Percentiles rank a stretch among this genome's conserved stretches.
These are phyloP conservation scores for Mesotaenium endlicherianum DNA, from an alignment of 139 green algal species.

Conservation along the genomic window DNA sequence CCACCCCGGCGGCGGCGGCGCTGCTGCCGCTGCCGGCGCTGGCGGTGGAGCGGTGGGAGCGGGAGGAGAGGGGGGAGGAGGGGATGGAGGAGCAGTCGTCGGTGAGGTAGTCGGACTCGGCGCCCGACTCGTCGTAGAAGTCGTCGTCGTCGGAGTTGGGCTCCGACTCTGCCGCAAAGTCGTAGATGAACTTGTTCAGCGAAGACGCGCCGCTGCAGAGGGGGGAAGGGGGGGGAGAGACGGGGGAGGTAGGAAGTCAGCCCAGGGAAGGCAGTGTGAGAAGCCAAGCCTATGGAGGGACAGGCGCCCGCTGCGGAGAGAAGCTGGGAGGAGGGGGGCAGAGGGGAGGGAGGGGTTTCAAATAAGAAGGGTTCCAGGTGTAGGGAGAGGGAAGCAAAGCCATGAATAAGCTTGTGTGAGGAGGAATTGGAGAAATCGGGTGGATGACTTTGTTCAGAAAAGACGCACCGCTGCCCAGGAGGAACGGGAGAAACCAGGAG, in stretches of 20 bases:
- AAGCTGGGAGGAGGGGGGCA: no score
- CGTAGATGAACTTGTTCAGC: neutral
- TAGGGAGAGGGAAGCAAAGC: no score
- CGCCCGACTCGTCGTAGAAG: neutral
- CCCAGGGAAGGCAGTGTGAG: neutral
- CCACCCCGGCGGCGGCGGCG: neutral
- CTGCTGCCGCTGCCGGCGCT: neutral
- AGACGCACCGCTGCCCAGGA: no score
- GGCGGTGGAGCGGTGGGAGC: neutral
- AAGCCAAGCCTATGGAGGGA: neutral
- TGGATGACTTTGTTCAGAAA: no score
- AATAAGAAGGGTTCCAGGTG: neutral
- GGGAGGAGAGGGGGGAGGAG: neutral
- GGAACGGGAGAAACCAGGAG: no score
- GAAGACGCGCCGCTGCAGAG: neutral
- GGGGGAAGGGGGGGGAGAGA: neutral
- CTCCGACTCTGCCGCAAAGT: neutral
- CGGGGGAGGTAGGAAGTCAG: neutral
- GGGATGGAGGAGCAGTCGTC: neutral
- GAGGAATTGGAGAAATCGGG: no score
- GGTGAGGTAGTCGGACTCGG: neutral
- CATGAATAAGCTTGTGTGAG: no score
- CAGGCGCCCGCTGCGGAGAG: neutral
- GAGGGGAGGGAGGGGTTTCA: neutral
- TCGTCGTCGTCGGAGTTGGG: conserved; percentile 6